phyloP scores from a whole-genome alignment of 768 basidiomycete genomes.

The Mycena galopus region DNA sequence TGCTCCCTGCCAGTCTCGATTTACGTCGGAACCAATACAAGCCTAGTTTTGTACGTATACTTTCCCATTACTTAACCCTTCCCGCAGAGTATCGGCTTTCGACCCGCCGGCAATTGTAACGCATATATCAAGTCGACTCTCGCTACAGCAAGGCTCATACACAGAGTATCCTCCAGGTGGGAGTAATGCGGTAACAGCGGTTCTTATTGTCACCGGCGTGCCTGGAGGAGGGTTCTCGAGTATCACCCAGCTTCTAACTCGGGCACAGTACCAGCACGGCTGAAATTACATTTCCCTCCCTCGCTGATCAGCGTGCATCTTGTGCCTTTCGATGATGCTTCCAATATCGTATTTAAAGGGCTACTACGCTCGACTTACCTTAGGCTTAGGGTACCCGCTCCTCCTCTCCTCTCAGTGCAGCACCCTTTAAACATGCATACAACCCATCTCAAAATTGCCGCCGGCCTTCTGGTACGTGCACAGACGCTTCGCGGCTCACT shows the following conservation, averaged over 20 bases:
- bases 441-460: background rate
- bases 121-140: background rate
- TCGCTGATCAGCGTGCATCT: background rate
- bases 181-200: background rate
- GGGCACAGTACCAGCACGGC: background rate
- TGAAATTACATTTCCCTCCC: background rate
- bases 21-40: background rate
- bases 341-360: background rate
- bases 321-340: constrained; percentile 1
- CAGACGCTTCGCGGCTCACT: background rate
- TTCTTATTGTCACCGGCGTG: background rate
- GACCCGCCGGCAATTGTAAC: background rate
- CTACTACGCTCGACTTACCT: background rate
- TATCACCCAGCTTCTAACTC: background rate
- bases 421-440: background rate
- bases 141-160: background rate
- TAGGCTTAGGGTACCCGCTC: background rate
- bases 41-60: background rate
- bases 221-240: background rate
- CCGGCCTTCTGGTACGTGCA: constrained; percentile 3
- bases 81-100: background rate
- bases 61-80: background rate
- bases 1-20: background rate
- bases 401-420: background rate
- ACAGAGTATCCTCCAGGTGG: background rate